Percentiles rank a stretch among this genome's conserved stretches.
These are phyloP conservation scores for Tetradesmus obliquus DNA, from an alignment of 139 green algal genomes.

Conservation along the genomic window DNA sequence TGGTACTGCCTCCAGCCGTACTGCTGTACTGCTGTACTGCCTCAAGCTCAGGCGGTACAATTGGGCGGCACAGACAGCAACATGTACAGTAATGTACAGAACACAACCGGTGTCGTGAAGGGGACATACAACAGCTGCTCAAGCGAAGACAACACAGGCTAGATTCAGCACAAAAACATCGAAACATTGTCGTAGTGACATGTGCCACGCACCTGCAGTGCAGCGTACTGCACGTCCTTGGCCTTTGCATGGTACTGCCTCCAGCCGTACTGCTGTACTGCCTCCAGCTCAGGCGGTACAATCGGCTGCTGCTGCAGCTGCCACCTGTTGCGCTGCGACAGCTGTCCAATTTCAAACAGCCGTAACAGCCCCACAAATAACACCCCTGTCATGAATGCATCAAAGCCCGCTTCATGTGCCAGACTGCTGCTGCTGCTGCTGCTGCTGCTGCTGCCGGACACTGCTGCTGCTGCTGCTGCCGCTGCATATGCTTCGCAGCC, in stretches of 20 bases:
- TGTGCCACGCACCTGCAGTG: neutral
- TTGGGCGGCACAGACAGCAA: too few species aligned
- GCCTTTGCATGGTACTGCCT: slow-evolving; percentile 13
- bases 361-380: slow-evolving; percentile 58
- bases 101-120: too few species aligned
- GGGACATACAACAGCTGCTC: too few species aligned
- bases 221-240: slow-evolving; percentile 15
- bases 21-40: slow-evolving; percentile 6
- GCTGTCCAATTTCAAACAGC: slow-evolving; percentile 33
- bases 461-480: slow-evolving; percentile 38
- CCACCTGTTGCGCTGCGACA: neutral
- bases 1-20: slow-evolving; percentile 21
- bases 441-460: slow-evolving; percentile 4
- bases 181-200: neutral
- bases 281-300: neutral
- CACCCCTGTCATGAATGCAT: slow-evolving; percentile 84
- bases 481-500: neutral
- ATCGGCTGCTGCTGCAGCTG: slow-evolving; percentile 9
- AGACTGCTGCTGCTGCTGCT: neutral
- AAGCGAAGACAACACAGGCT: too few species aligned
- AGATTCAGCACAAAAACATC: too few species aligned
- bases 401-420: slow-evolving; percentile 84
- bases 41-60: neutral
- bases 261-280: slow-evolving; percentile 22
- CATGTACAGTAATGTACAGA: too few species aligned